These are phyloP conservation scores for Pythium graminicola DNA, from an alignment of 352 stramenopile species.

Conservation along the genomic window DNA sequence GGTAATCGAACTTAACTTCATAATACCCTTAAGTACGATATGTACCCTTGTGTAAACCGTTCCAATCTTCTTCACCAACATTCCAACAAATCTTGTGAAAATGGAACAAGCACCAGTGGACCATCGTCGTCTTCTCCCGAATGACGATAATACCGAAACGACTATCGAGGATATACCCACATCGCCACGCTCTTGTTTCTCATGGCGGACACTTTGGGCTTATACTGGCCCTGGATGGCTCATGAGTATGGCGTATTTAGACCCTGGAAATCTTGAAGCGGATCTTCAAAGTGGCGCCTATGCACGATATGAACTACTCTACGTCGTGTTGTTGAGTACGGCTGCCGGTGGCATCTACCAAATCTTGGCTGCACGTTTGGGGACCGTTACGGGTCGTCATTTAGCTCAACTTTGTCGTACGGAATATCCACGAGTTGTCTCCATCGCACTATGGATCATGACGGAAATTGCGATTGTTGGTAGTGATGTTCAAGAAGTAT, in stretches of 20 bases:
- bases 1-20: neutral
- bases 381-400: slow-evolving; percentile 88
- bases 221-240: slow-evolving; percentile 83
- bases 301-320: slow-evolving; percentile 87
- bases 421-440: slow-evolving; percentile 71
- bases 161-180: neutral
- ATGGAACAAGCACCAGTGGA: slow-evolving; percentile 19
- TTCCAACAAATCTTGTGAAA: no score
- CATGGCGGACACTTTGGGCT: slow-evolving; percentile 67
- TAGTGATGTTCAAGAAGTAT: slow-evolving; percentile 89
- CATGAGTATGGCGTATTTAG: slow-evolving; percentile 95
- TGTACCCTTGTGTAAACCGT: neutral
- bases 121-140: slow-evolving; percentile 13
- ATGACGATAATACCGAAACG: slow-evolving; percentile 1
- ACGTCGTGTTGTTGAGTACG: slow-evolving; percentile 79
- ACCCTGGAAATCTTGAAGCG: slow-evolving; percentile 94
- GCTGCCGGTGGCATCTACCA: slow-evolving; percentile 92
- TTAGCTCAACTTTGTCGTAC: slow-evolving; percentile 84
- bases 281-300: slow-evolving; percentile 93
- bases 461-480: slow-evolving; percentile 91
- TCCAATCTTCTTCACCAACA: neutral
- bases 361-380: slow-evolving; percentile 87
- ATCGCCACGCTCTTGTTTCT: neutral
- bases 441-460: slow-evolving; percentile 87
- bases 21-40: neutral